Evolutionary conservation across 768 basidiomycete species (phyloP).

Genomic region (Vararia minispora): DNA sequence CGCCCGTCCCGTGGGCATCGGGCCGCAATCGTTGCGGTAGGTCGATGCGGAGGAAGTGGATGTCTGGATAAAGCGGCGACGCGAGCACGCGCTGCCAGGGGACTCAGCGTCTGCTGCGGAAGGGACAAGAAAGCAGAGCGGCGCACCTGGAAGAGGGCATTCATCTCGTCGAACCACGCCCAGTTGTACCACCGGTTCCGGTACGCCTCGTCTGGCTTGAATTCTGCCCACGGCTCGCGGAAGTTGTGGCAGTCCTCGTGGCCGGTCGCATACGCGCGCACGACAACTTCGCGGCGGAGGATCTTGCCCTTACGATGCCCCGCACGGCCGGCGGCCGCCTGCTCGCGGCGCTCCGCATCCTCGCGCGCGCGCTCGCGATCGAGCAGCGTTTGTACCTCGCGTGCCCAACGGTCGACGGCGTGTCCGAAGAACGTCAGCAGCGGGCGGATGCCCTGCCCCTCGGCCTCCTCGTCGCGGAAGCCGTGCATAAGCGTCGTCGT

Average conservation of each 20-base stretch:
- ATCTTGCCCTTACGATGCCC: slow-evolving; percentile 1
- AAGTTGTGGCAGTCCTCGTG: slow-evolving; percentile 53
- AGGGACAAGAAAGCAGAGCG: slow-evolving; percentile 6
- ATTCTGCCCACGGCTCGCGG: slow-evolving; percentile 33
- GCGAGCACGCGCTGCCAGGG: slow-evolving; percentile 29
- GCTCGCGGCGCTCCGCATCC: slow-evolving; percentile 7
- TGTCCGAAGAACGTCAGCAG: slow-evolving; percentile 47
- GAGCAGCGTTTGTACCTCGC: slow-evolving; percentile 35
- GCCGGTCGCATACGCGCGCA: slow-evolving; percentile 52
- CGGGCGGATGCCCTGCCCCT: slow-evolving; percentile 38
- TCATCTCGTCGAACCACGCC: slow-evolving; percentile 47
- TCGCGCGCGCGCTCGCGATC: slow-evolving; percentile 22
- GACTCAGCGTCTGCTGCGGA: no score
- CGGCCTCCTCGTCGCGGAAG: slow-evolving; percentile 23
- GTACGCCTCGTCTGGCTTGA: slow-evolving; percentile 33
- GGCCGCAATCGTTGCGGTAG: slow-evolving; percentile 50
- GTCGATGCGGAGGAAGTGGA: slow-evolving; percentile 52
- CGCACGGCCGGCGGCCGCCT: slow-evolving; percentile 15
- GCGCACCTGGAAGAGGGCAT: slow-evolving; percentile 44
- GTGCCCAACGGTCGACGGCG: slow-evolving; percentile 48
- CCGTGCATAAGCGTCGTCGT: slow-evolving; percentile 43
- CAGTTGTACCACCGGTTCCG: slow-evolving; percentile 51
- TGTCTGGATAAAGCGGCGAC: slow-evolving; percentile 34
- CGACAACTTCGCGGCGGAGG: slow-evolving; percentile 34
- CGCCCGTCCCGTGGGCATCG: slow-evolving; percentile 40